Evolutionary conservation across 2,329 filamentous ascomycete genomes (phyloP).

Genomic region (Cryphonectria parasitica): DNA sequence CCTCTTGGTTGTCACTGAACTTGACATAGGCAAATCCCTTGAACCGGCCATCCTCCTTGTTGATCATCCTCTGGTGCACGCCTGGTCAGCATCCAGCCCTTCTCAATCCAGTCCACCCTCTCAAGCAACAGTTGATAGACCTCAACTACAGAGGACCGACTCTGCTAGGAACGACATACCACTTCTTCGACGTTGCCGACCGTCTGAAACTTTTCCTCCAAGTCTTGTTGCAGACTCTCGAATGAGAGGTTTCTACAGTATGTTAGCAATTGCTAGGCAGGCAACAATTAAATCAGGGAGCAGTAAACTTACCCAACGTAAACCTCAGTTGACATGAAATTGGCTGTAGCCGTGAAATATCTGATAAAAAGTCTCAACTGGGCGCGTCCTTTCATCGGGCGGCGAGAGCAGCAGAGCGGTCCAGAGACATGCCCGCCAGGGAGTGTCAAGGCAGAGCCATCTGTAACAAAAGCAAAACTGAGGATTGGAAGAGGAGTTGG

Average conservation of each 20-base stretch:
- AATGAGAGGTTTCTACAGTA: slow-evolving; percentile 1
- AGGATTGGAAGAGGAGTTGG: not conserved
- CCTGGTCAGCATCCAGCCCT: not conserved
- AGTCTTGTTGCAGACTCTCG: not conserved
- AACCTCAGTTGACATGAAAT: not conserved
- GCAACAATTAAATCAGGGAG: not conserved
- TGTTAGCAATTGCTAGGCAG: not conserved
- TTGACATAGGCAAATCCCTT: slow-evolving; percentile 17
- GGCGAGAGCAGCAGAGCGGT: not conserved
- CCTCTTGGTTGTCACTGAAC: slow-evolving; percentile 10
- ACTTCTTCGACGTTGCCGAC: slow-evolving; percentile 5
- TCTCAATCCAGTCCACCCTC: not conserved
- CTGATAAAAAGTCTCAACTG: slow-evolving; percentile 10
- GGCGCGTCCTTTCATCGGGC: not conserved
- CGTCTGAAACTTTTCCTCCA: not conserved
- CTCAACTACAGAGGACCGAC: not conserved
- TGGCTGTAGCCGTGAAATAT: slow-evolving; percentile 17
- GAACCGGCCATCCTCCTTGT: not conserved
- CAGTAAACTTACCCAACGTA: slow-evolving; percentile 13
- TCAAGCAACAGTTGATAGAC: not conserved
- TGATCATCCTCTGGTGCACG: not conserved
- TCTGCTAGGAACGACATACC: not conserved
- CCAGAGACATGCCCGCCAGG: not conserved
- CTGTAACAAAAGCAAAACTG: not conserved
- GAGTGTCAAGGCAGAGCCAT: slow-evolving; percentile 1